Base-by-base conservation (phyloP, 768 basidiomycete genomes). In the Suillus discolor region DNA sequence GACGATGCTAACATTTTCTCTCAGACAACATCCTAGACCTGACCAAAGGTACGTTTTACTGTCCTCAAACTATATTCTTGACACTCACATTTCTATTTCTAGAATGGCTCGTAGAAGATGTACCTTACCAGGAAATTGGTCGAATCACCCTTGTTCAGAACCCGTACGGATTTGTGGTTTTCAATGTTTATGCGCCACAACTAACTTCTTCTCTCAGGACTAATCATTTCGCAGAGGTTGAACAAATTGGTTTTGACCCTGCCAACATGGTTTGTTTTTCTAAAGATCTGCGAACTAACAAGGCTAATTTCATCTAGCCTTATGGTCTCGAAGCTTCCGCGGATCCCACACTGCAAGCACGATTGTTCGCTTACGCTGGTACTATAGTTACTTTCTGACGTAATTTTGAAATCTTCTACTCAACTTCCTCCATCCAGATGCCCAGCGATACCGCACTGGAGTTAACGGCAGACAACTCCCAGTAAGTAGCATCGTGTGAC, bases 311-410 rank as follows among this genome's bases (percentile, higher is more conserved):
- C 5, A 18, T 49, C 54, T 25, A 71, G 70, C 70, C 70, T 13
- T 66, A 74, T 65, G 80, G 80, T 18, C 75, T 79, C 68, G 86
- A 84, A 73, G 79, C 85, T 7, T 81, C 80, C 0, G 84, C 83
- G 55, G 87, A 88, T 73, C 87, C 86, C 2, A 85, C 85, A 49
- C 80, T 88, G 25, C 87, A 88, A 72, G 79, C 81, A 20, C 83
- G 86, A 41, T 75, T 87, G 62, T 88, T 87, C 75, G 82, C 85
- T 1, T 88, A 89, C 71, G 82, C 81, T 51, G 84, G 83, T 79
- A 69, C 31, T 31, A 31, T 31, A 66, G 74, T 61, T 47, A 42
- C 20, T 25, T 53, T 61, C 11, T 25, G 8, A 13, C 25, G 2
- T 12, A 11, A 59, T 51, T 16, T n/a, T n/a, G n/a, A n/a, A n/a